Base-by-base conservation (phyloP, 306 rosid species). In the Prunus fruticosa region DNA sequence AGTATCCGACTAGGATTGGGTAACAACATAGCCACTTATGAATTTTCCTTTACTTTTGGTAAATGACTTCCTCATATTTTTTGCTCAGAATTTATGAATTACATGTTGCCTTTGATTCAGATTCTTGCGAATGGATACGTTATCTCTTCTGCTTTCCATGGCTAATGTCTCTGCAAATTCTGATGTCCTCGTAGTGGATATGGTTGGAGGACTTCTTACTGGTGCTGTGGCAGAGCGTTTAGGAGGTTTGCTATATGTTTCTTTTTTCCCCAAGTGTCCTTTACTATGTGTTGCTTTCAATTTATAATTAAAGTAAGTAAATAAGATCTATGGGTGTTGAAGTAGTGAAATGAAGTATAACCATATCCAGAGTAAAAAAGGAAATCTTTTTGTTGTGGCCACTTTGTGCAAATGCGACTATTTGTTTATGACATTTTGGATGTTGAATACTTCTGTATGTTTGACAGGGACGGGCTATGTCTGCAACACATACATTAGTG, bases 181-280 rank as follows among this genome's bases (percentile, higher is more conserved):
- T 69, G 97, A 95, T 64, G 85, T 90, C 84, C 91, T 95, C 15
- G 86, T 92, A 19, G 87, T 92, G 81, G 98, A 95, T 79, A 88
- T 88, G 96, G 85, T 91, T 83, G 93, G 93, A 72, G 97, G 98
- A 73, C 90, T 94, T 82, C 82, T 94, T 67, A 95, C 98, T 57
- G 98, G 98, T 78, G 90, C 97, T n/a, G 91, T 84, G 81, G 98
- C 98, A 23, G 97, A 95, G 82, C 93, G 97, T 43, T 81, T 90
- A 84, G 98, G 97, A 95, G 98, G 98, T 89, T 23, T 45, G 73
- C 12, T 51, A 54, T 58, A 64, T 27, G 9, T 77, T 72, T 80
- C 47, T 32, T 54, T 50, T 19, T 20, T 12, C 53, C 23, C 50
- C 23, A 80, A 54, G 38, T 75, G 56, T 76, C 52, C 47, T 64